Evolutionary conservation across 1,284 basidiomycete species (phyloP), one percentile per base, ranked within the genome.

Genomic region (Rhodofomes roseus): DNA sequence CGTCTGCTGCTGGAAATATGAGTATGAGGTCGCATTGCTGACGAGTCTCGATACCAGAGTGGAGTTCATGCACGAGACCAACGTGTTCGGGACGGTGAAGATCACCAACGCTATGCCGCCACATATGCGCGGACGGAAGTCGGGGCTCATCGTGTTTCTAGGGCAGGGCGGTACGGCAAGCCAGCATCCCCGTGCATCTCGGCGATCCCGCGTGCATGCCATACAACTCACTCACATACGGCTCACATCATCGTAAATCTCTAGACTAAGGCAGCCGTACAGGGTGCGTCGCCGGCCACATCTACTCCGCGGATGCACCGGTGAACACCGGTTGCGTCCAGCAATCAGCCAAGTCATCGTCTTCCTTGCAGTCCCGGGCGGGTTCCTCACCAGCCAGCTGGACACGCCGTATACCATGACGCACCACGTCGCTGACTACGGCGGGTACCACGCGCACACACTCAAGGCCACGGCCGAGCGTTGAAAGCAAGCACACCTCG

Each of bases 231-330:
- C 31, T 34, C 4, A 11, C 20, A 51, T 20, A 8, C 53, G 63
- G 61, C 55, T 59, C 57, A 58, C 63, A 78, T 82, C 80, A 39
- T 71, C 74, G 39, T 85, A 86, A 66, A 74, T 76, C 11, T 76
- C 83, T 1, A 85, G 83, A 2, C 85, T 11, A 34, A 85, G 67
- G 81, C 83, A 31, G 83, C 84, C 18, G 67, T 83, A 14, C 82
- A 81, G 59, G 76, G 81, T 81, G 63, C 62, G 71, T 64, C 23
- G 14, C 31, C 25, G 11, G 44, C 52, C 44, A 73, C 74, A 60
- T 66, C 71, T 1, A 71, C 74, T 55, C 62, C 71, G 3, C 61
- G 5, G 31, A 11, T 11, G 11, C 31, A 34, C 5, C 5, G 11
- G 5, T 11, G 31, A 11, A 34, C 31, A 34, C 4, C 31, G 31